phyloP scores from a whole-genome alignment of 2,329 filamentous ascomycete genomes.

The Epicoccum sorghinum region DNA sequence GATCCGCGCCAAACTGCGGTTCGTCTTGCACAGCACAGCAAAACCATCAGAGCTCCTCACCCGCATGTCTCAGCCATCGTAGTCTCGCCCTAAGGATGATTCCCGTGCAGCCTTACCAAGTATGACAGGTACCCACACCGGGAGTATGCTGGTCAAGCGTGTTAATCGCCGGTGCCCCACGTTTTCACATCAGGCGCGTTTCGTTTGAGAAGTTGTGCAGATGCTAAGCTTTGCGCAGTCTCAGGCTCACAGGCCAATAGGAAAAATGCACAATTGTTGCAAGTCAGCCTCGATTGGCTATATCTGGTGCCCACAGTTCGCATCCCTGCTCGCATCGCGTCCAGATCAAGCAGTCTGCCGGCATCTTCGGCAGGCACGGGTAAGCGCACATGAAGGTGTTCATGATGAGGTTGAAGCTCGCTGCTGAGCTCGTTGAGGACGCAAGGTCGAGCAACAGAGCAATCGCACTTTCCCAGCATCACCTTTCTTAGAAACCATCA shows the following conservation, averaged over 20 bases:
- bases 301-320: slow-evolving; percentile 12
- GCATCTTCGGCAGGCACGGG: slow-evolving; percentile 3
- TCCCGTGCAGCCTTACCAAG: slow-evolving; percentile 16
- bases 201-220: slow-evolving; percentile 1
- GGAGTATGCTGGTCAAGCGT: slow-evolving; percentile 15
- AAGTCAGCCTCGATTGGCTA: slow-evolving; percentile 9
- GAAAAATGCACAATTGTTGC: not conserved
- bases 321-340: slow-evolving; percentile 1
- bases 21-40: slow-evolving; percentile 1
- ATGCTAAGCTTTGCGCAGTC: slow-evolving; percentile 12
- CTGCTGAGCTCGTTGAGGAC: not conserved
- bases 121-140: slow-evolving; percentile 8
- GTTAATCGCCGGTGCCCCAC: slow-evolving; percentile 10
- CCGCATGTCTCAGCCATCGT: slow-evolving; percentile 17
- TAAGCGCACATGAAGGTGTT: not conserved
- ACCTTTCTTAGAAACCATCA: too few relatives aligned
- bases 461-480: too few relatives aligned
- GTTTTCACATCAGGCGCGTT: not conserved
- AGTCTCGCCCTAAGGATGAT: slow-evolving; percentile 14
- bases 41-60: slow-evolving; percentile 8
- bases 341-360: slow-evolving; percentile 1
- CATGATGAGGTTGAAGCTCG: not conserved
- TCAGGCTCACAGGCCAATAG: slow-evolving; percentile 6
- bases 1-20: slow-evolving; percentile 5
- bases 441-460: not conserved